A percentile compares a stretch with the other conserved stretches of the same genome.
These are phyloP conservation scores for Trichoderma cornu-damae DNA, from an alignment of 2,329 filamentous ascomycete species.

Conservation along the genomic window DNA sequence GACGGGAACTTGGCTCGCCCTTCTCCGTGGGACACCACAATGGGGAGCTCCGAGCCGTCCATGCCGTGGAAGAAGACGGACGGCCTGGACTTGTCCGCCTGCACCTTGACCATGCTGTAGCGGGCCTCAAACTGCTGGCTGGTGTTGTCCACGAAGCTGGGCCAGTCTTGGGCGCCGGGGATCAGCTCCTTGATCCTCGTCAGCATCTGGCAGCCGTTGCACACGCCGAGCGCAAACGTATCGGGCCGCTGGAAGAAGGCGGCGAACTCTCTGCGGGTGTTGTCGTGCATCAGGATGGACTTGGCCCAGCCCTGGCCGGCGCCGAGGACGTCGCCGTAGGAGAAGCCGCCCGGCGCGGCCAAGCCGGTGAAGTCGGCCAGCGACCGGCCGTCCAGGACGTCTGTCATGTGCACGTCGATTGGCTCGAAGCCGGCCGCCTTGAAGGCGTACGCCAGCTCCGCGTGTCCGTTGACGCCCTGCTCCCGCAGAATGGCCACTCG, in stretches of 20 bases:
- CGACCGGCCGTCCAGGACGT: conserved; percentile 74
- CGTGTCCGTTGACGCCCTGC: conserved; percentile 90
- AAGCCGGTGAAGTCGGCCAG: conserved; percentile 80
- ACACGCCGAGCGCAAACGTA: conserved; percentile 89
- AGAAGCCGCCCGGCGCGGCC: conserved; percentile 95
- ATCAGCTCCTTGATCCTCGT: conserved; percentile 74
- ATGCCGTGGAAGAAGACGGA: conserved; percentile 91
- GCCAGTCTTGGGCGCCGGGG: conserved; percentile 78
- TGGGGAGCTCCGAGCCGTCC: conserved; percentile 74
- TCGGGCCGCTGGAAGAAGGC: conserved; percentile 81
- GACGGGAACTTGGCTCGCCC: conserved; percentile 69
- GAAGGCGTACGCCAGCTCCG: conserved; percentile 98
- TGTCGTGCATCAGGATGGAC: conserved; percentile 80
- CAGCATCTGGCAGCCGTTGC: conserved; percentile 96
- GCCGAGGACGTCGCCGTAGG: conserved; percentile 78
- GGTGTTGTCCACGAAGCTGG: conserved; percentile 76
- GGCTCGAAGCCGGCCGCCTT: conserved; percentile 84
- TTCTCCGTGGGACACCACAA: conserved; percentile 87
- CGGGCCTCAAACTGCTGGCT: conserved; percentile 89
- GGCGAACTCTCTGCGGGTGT: conserved; percentile 69
- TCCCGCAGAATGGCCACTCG: conserved; percentile 90
- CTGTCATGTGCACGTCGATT: conserved; percentile 95
- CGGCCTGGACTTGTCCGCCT: conserved; percentile 52
- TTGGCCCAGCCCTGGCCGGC: conserved; percentile 97
- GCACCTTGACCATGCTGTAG: conserved; percentile 73